Base-by-base conservation (phyloP, 2,329 filamentous ascomycete genomes). In the Grosmannia penicillata region DNA sequence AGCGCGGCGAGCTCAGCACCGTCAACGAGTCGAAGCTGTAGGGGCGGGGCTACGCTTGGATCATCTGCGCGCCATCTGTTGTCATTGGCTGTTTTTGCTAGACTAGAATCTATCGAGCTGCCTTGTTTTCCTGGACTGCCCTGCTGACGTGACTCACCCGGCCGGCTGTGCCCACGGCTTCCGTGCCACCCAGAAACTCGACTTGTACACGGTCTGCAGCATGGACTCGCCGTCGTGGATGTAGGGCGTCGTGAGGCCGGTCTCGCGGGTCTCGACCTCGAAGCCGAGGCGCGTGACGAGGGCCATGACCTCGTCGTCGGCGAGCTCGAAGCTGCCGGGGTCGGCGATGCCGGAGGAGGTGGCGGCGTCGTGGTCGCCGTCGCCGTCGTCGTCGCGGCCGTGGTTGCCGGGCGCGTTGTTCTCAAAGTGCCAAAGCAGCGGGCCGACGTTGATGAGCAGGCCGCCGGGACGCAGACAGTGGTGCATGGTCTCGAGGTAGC, bases 351-450 rank as follows among this genome's bases (percentile, higher is more conserved):
- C 85, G 32, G 69, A 64, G 14, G 65, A 66, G 42, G 56, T 62
- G 37, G 57, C 60, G 24, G 58, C 57, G 43, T 70, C 66, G 44
- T 66, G 59, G 42, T 68, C 64, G 23, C 61, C 63, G 36, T 70
- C 66, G 22, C 62, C 63, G 37, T 69, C 65, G 27, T 64, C 60
- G 25, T 69, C 65, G 29, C 64, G 60, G 11, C 70, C 63, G 50
- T 72, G 63, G 46, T 70, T 67, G 28, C 72, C 70, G 0, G 72
- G 72, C 1, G 72, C 67, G 30, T 78, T 71, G 47, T 85, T 80
- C 54, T 93, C 85, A 55, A 93, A 96, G 56, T 98, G 93, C 91
- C 91, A 98, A 29, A 96, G 64, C 39, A 98, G 60, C 1, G 91
- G 91, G 0, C 91, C 91, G 19, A 93, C 64, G 52, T 98, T 98